Evolutionary conservation across 805 yeast genomes (phyloP), one percentile per base, ranked within the genome.

Genomic region (Debaryomyces hansenii): DNA sequence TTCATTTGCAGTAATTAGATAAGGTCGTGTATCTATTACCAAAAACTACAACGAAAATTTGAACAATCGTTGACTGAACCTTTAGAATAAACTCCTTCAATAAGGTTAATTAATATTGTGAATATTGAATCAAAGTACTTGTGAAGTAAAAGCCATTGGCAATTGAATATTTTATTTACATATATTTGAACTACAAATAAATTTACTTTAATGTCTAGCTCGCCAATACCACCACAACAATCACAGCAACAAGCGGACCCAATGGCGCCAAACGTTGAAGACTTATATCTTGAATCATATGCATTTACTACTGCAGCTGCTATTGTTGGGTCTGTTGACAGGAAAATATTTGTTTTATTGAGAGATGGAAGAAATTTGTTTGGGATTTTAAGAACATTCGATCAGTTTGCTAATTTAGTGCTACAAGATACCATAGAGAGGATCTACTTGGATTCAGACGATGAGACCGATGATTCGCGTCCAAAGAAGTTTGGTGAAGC

Each of bases 331-430:
- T 85, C 90, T 20, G 91, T 87, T 12, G 94, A 87, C 64, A 78
- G 90, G 59, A 81, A 84, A 59, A 87, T 94, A 28, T 85, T 88
- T 56, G 96, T 90, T 2, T 76, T 89, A 37, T 74, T 94, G 53
- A 84, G 96, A 60, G 98, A 92, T 65, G 98, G 98, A 33, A 79
- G 92, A 54, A 83, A 84, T 52, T 70, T 92, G 28, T 84, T 88
- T 61, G 99, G 99, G 14, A 87, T 91, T 20, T 74, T 94, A 54
- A 80, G 99, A 66, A 90, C 97, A 2, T 94, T 92, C 66, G 99
- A 94, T 70, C 97, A 92, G 67, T 94, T 85, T 64, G 91, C 96
- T 49, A 92, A 92, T 68, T 75, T 94, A 59, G 96, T 94, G 34
- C 74, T 94, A 51, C 98, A 94, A 67, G 96, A 91, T 63, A 83